A percentile compares a stretch with the other conserved stretches of the same genome.
Conservation (phyloP, 805 yeast genomes). For the Ascoidea tarda region DNA sequence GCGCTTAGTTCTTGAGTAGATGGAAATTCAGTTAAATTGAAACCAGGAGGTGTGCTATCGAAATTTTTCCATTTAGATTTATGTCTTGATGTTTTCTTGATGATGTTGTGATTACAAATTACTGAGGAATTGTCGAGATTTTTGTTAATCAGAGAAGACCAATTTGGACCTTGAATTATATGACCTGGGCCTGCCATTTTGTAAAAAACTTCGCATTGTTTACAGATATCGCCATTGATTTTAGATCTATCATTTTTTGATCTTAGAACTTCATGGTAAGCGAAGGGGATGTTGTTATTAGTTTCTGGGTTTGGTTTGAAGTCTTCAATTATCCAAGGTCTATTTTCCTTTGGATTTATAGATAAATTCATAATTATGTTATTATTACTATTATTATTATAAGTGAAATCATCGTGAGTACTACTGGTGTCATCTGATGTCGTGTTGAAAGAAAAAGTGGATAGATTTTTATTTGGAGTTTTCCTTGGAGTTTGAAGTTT, state of each 20-base stretch:
- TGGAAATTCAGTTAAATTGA: slow-evolving; percentile 20
- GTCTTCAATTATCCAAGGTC: slow-evolving; percentile 19
- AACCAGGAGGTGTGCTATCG: slow-evolving; percentile 21
- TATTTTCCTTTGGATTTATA: slow-evolving; percentile 11
- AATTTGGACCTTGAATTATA: background rate
- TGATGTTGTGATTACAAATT: background rate
- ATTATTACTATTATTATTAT: background rate
- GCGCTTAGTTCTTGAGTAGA: slow-evolving; percentile 16
- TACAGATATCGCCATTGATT: slow-evolving; percentile 1
- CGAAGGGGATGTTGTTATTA: slow-evolving; percentile 11
- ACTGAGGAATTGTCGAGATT: background rate
- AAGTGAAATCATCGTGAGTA: too few species aligned
- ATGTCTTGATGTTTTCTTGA: background rate
- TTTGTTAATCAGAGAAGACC: background rate
- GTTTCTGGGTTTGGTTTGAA: slow-evolving; percentile 18
- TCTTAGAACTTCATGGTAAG: slow-evolving; percentile 11
- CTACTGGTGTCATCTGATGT: too few species aligned
- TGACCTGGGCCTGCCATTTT: slow-evolving; percentile 1
- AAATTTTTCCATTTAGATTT: slow-evolving; percentile 14
- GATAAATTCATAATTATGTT: slow-evolving; percentile 13
- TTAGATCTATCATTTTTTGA: background rate
- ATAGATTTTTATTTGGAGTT: too few species aligned
- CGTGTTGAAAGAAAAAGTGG: too few species aligned
- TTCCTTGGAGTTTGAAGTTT: too few species aligned
- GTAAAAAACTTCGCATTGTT: slow-evolving; percentile 4